Percentiles rank a stretch among this genome's conserved stretches.
Evolutionary conservation across 179 eudicot species (phyloP).

Genomic region (Patellifolia procumbens): DNA sequence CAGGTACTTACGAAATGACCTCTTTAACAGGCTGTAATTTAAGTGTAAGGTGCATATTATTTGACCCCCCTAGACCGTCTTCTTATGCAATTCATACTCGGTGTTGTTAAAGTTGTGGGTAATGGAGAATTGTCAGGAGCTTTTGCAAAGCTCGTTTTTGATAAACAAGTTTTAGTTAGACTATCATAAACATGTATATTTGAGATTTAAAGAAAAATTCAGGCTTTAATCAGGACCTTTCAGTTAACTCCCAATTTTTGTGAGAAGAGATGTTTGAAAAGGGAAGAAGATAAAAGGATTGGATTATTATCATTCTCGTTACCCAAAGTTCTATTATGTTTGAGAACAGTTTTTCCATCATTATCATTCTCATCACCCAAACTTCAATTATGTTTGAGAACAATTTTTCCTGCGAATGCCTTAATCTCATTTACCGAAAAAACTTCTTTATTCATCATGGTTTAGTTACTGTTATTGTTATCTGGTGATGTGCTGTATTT

Average conservation of each 20-base stretch:
- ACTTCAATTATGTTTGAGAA: background rate
- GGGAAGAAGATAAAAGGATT: background rate
- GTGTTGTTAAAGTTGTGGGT: background rate
- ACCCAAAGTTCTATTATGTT: background rate
- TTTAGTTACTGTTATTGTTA: background rate
- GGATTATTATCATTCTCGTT: background rate
- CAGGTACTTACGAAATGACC: too few relatives aligned
- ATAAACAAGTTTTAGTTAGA: background rate
- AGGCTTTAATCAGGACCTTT: background rate
- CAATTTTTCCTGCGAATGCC: background rate
- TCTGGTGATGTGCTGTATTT: background rate
- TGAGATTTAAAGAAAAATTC: background rate
- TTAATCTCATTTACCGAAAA: background rate
- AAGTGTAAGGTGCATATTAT: background rate
- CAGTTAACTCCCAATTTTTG: background rate
- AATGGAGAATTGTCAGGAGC: background rate
- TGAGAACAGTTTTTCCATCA: background rate
- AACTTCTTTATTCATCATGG: background rate
- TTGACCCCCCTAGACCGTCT: background rate
- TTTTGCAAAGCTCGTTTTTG: background rate
- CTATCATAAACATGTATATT: background rate
- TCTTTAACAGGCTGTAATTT: background rate
- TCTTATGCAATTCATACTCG: background rate
- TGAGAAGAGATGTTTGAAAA: background rate
- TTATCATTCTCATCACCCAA: too few relatives aligned